Percentiles rank a stretch among this genome's conserved stretches.
Conservation (phyloP, 345 rosid species). For the Eucalyptus brandiana region DNA sequence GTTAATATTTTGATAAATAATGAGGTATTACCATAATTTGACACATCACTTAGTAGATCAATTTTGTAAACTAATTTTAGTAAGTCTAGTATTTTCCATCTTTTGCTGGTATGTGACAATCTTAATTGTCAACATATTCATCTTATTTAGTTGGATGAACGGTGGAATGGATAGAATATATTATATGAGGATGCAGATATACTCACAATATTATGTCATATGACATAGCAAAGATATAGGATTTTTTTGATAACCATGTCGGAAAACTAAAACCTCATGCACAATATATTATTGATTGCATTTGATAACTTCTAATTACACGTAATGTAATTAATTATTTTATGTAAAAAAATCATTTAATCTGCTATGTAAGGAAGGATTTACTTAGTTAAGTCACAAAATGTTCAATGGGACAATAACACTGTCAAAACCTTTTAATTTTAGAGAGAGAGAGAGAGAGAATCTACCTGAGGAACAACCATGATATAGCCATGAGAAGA, state of each 20-base stretch:
- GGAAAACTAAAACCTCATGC: neutral
- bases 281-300: neutral
- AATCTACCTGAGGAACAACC: neutral
- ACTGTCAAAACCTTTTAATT: neutral
- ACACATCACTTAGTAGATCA: neutral
- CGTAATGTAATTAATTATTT: neutral
- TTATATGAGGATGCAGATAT: neutral
- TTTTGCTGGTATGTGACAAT: neutral
- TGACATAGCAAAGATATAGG: neutral
- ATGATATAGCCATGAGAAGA: slow-evolving; percentile 72
- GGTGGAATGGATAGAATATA: neutral
- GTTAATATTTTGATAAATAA: neutral
- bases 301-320: neutral
- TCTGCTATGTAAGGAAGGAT: neutral
- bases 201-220: neutral
- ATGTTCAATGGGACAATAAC: neutral
- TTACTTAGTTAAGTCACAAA: neutral
- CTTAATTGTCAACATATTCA: neutral
- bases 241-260: neutral
- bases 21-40: neutral
- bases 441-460: neutral
- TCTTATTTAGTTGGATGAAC: neutral
- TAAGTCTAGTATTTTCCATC: neutral
- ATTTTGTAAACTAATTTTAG: neutral
- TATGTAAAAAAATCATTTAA: neutral